Evolutionary conservation across 306 rosid genomes (phyloP).

Genomic region (Lathyrus oleraceus): DNA sequence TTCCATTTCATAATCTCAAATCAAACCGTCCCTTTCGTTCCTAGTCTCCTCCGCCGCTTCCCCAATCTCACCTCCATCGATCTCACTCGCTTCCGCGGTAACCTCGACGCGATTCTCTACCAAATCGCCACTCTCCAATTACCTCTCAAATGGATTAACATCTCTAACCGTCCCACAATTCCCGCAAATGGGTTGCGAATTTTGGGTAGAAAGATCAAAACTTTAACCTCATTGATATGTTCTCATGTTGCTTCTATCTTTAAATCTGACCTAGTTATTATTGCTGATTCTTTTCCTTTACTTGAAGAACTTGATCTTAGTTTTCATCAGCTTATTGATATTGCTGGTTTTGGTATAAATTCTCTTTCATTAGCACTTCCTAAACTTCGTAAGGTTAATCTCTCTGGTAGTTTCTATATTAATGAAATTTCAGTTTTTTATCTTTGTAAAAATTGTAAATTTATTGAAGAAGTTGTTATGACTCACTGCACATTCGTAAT

Average conservation of each 20-base stretch:
- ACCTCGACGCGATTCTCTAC: constrained; percentile 42
- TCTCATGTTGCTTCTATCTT: constrained; percentile 32
- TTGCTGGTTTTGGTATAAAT: constrained; percentile 37
- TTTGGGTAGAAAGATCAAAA: constrained; percentile 30
- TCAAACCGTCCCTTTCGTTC: constrained; percentile 32
- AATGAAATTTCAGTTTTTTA: neutral
- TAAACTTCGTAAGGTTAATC: neutral
- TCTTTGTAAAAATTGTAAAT: neutral
- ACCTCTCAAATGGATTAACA: constrained; percentile 41
- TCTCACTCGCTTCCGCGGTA: constrained; percentile 37
- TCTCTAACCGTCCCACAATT: constrained; percentile 20
- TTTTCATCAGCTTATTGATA: neutral
- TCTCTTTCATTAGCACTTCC: neutral
- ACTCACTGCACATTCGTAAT: neutral
- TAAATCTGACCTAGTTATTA: constrained; percentile 35
- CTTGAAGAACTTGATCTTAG: constrained; percentile 56
- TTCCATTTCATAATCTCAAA: constrained; percentile 33
- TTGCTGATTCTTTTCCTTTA: constrained; percentile 45
- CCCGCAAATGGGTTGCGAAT: constrained; percentile 42
- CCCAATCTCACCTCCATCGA: constrained; percentile 24
- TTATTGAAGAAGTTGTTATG: neutral
- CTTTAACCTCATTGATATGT: constrained; percentile 46
- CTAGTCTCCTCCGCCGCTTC: constrained; percentile 41
- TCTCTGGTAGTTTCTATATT: neutral
- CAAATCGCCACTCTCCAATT: constrained; percentile 42